Base-by-base conservation (phyloP, 345 rosid genomes). In the Citrus reticulata region DNA sequence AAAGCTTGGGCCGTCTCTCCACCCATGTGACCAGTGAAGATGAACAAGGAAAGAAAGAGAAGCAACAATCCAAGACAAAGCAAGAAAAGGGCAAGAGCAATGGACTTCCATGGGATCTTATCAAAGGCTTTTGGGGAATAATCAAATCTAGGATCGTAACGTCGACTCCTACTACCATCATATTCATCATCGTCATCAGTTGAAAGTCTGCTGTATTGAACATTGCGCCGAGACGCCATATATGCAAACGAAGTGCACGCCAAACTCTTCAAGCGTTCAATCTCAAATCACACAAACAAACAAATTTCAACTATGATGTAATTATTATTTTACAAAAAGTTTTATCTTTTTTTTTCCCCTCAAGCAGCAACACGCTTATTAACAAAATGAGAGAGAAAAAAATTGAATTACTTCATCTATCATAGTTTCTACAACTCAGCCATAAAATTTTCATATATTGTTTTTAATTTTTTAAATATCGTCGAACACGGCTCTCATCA, bases 11-110 rank as follows among this genome's bases (percentile, higher is more conserved):
- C 91, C 63, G 81, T 84, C 46, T 95, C 97, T 59, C 94, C 97
- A 55, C 90, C 95, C 94, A 95, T 92, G 81, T 95, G 98, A 79
- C 98, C 97, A 6, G 89, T 87, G 73, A 93, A 82, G 83, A 95
- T 87, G 80, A 93, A 91, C 81, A 89, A 60, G 4, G 95, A 83
- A 62, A 95, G 90, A 75, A 90, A 88, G 37, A 95, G 90, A 81
- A 93, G 93, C 72, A 90, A 32, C 3, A 81, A 92, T 57, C 98
- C 98, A 22, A 93, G 94, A 37, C 70, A 78, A 42, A 93, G 87
- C 79, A 95, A 83, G 77, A 90, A 90, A 42, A 93, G 65, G 32
- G 97, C 98, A 42, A 95, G 86, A 32, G 83, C 90, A 54, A 95
- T 89, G 34, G 98, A 95, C 81, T 83, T 95, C 97, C 97, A 91